Conservation (phyloP, 352 stramenopile genomes). For the Phytophthora lateralis region DNA sequence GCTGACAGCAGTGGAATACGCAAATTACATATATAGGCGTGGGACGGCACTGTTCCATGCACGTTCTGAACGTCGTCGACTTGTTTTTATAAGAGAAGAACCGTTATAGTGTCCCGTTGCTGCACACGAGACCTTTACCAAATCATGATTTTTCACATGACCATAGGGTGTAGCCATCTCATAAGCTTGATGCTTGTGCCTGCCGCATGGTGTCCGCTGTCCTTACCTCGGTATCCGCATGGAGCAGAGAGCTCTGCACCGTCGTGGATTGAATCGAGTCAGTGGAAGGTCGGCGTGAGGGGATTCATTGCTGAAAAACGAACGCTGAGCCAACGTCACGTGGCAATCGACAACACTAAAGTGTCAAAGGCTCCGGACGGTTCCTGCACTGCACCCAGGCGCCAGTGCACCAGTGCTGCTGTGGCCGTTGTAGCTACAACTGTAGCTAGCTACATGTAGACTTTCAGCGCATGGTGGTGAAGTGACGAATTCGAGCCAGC, state of each 20-base stretch:
- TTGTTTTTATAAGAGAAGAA: slow-evolving; percentile 11
- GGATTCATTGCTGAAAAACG: background rate
- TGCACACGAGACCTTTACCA: slow-evolving; percentile 8
- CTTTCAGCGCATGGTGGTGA: slow-evolving; percentile 28
- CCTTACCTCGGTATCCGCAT: background rate
- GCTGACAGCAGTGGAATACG: background rate
- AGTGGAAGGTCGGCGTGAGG: background rate
- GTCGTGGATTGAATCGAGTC: background rate
- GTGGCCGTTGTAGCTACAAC: slow-evolving; percentile 1
- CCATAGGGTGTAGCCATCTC: slow-evolving; percentile 29
- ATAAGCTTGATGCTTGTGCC: background rate
- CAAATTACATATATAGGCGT: background rate
- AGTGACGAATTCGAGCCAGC: too few species aligned
- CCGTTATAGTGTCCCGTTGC: background rate
- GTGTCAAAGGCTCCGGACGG: slow-evolving; percentile 7
- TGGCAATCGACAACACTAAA: slow-evolving; percentile 1
- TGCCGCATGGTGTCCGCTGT: background rate
- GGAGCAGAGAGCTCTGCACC: background rate
- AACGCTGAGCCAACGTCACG: background rate
- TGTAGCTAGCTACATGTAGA: background rate
- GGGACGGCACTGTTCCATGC: slow-evolving; percentile 14
- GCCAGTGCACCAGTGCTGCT: background rate
- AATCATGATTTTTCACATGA: background rate
- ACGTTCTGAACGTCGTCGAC: slow-evolving; percentile 17
- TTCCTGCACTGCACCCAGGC: slow-evolving; percentile 15